These are phyloP conservation scores for Eucalyptus cloeziana DNA, from an alignment of 345 rosid genomes.

Conservation along the genomic window DNA sequence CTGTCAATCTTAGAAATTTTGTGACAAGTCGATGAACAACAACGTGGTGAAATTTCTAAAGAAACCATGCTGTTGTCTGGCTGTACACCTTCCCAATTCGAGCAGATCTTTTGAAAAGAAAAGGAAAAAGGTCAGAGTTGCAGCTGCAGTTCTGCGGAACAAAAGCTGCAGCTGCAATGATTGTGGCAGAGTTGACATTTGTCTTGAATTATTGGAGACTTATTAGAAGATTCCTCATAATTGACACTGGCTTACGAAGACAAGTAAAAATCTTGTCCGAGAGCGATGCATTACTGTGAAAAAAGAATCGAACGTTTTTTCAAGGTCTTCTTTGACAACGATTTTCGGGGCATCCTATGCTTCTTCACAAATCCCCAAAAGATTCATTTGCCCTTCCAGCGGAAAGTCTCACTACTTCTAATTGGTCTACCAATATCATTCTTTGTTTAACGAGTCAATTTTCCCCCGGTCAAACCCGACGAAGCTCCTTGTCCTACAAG, in stretches of 20 bases:
- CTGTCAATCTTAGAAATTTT: not conserved
- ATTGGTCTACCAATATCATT: not conserved
- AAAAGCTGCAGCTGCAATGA: not conserved
- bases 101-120: not conserved
- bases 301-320: not conserved
- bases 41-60: not conserved
- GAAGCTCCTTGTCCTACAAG: not conserved
- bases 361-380: not conserved
- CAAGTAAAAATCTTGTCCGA: not conserved
- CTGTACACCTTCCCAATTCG: not conserved
- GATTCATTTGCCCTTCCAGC: not conserved
- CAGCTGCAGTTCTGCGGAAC: not conserved
- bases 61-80: not conserved
- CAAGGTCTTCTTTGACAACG: not conserved
- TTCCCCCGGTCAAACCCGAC: not conserved
- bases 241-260: not conserved
- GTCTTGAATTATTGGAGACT: not conserved
- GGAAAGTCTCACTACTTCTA: not conserved
- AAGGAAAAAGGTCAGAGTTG: not conserved
- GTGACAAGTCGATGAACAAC: not conserved
- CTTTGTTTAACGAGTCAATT: not conserved
- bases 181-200: slow-evolving; percentile 5
- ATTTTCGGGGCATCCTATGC: not conserved
- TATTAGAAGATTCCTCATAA: not conserved
- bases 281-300: not conserved